phyloP scores from a whole-genome alignment of 106 monocot species.

The Agapanthus africanus region DNA sequence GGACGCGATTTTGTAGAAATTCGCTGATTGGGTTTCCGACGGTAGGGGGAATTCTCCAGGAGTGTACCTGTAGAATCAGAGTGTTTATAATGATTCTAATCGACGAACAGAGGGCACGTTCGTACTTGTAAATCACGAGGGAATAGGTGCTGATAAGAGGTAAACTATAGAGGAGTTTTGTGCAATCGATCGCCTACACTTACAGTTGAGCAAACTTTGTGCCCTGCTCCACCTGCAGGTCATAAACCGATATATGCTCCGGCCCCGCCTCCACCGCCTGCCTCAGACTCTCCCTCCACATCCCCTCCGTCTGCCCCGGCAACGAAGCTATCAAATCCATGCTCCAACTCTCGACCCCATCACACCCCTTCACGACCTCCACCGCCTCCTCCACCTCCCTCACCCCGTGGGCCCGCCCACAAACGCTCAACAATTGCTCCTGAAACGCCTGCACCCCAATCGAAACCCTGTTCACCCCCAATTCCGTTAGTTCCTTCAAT shows the following conservation, averaged over 20 bases:
- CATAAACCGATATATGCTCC: constrained; percentile 82
- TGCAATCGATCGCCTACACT: constrained; percentile 22
- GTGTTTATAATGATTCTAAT: no score
- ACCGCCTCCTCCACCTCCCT: constrained; percentile 75
- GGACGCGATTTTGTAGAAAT: constrained; percentile 77
- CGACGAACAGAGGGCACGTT: no score
- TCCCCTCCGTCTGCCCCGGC: constrained; percentile 63
- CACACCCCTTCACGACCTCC: constrained; percentile 31
- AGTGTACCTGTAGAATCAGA: constrained; percentile 42
- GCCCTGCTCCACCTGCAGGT: constrained; percentile 94
- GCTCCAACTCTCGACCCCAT: constrained; percentile 72
- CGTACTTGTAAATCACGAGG: not conserved
- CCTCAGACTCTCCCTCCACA: constrained; percentile 80
- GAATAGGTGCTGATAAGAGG: not conserved
- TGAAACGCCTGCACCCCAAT: constrained; percentile 98
- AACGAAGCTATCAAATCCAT: constrained; percentile 86
- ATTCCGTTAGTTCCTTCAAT: constrained; percentile 36
- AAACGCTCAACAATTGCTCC: constrained; percentile 61
- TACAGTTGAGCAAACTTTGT: constrained; percentile 89
- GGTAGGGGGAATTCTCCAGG: constrained; percentile 84
- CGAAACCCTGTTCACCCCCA: constrained; percentile 85
- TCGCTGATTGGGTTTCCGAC: constrained; percentile 55
- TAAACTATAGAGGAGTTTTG: no score
- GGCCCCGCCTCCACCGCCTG: constrained; percentile 44
- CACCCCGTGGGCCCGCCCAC: constrained; percentile 79